phyloP scores from a whole-genome alignment of 73 alveolate species.

The Paramecium caudatum region DNA sequence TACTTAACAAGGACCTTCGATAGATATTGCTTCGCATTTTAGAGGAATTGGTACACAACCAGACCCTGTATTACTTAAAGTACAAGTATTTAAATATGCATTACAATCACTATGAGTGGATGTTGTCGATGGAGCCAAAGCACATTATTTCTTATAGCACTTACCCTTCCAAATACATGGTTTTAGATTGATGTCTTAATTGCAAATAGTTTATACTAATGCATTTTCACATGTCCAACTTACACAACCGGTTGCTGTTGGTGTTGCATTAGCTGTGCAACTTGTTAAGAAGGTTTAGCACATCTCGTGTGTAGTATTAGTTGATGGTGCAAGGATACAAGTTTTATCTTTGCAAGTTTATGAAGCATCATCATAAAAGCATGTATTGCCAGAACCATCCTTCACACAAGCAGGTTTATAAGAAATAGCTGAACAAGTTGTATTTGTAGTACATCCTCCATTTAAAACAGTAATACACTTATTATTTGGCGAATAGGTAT shows the following conservation, averaged over 20 bases:
- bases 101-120: constrained; percentile 1
- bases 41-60: background rate
- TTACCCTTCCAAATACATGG: background rate
- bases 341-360: background rate
- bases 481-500: background rate
- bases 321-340: background rate
- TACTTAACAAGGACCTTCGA: background rate
- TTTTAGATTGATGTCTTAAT: background rate
- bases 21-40: background rate
- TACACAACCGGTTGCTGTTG: background rate
- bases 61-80: background rate
- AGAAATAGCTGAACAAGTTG: background rate
- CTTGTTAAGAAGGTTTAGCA: constrained; percentile 13
- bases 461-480: background rate
- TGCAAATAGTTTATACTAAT: background rate
- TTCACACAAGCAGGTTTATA: background rate
- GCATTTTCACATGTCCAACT: background rate
- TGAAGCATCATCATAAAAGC: background rate
- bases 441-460: background rate
- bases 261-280: background rate
- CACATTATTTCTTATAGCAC: background rate
- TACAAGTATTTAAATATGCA: background rate
- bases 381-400: background rate
- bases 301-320: background rate
- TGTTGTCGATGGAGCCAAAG: background rate